Evolutionary conservation across 164 flowering plant species (phyloP), one percentile per base, ranked within the genome.

Genomic region (Vitis amurensis): DNA sequence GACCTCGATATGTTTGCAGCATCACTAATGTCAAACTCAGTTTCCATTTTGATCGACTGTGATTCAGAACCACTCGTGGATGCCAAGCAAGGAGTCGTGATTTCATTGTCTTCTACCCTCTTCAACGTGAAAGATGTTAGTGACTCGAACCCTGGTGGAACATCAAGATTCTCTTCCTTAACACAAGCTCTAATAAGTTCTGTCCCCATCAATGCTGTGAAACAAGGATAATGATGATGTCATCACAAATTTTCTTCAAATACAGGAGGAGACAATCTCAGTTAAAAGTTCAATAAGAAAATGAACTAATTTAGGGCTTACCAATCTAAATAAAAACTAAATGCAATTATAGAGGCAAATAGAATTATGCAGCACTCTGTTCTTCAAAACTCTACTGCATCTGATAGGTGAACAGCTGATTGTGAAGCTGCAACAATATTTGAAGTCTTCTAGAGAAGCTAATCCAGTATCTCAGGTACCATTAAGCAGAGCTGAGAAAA

Each of bases 101-200:
- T 65, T 10, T 75, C 76, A 71, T 55, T 67, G 19, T 78, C 79
- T 66, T 77, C 74, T 3, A 73, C 75, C 77, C 69, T 77, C 75
- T 79, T 81, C 53, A 84, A 50, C 50, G 80, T 76, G 72, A 83
- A 86, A 52, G 90, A 79, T 30, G 85, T 73, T 68, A 75, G 79
- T 60, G 90, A 73, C 77, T 85, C 91, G 61, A 89, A 89, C 63
- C 93, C 93, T 6, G 93, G 93, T 61, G 93, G 91, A 73, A 89
- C 81, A 12, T 89, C 93, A 75, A 83, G 78, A 66, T 73, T 83
- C n/a, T 89, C 89, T 75, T 86, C 90, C 76, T 84, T 82, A 15
- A 76, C 68, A 61, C 83, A 74, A 66, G 78, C 63, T 71, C 82
- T 84, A 66, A 87, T 64, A 61, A 86, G 84, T 65, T 87, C 84